Evolutionary conservation across 2,329 filamentous ascomycete species (phyloP), one percentile per base, ranked within the genome.

Genomic region (Orbilia ellipsospora): DNA sequence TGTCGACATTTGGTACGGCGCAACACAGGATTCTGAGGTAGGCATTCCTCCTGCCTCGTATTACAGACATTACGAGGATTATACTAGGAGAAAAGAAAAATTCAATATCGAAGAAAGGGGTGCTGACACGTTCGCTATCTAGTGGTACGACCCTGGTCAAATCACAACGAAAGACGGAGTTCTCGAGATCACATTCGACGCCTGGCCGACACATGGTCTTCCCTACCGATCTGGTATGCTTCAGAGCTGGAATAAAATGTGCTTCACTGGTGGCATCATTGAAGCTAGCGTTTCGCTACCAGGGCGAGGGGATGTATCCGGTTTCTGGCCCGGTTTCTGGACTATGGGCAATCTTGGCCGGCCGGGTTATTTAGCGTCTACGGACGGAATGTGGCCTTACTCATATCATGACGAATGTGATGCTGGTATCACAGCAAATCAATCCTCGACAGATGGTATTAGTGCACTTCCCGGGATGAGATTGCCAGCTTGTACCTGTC

Each of bases 321-420:
- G 90, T 69, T 90, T 92, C 82, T 92, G 90, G 90, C 90, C 90
- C 50, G 90, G 90, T 81, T 90, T 91, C 81, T 92, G 90, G 90
- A 85, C 89, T 0, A 91, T 92, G 88, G 90, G 90, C 3, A 92
- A 92, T 79, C 84, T 92, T 20, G 90, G 88, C 44, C 85, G 90
- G 77, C 88, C 90, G 26, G 90, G 90, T 12, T 90, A 90, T 81
- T 85, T 88, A 36, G 87, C 89, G 8, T 90, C 89, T 0, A 92
- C 89, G 0, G 90, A 92, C 77, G 90, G 90, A 3, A 84, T 91
- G 81, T 92, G 90, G 90, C 90, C 90, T 0, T 92, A 92, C 83
- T 90, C 88, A 78, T 92, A 92, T 80, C 85, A 88, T 78, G 86
- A 91, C 36, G 82, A 86, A 51, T 92, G 90, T 79, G 90, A 92